Evolutionary conservation across 192 early-diverging fungal genomes (phyloP), one percentile per base, ranked within the genome.

Genomic region (Thoreauomyces humboldtii): DNA sequence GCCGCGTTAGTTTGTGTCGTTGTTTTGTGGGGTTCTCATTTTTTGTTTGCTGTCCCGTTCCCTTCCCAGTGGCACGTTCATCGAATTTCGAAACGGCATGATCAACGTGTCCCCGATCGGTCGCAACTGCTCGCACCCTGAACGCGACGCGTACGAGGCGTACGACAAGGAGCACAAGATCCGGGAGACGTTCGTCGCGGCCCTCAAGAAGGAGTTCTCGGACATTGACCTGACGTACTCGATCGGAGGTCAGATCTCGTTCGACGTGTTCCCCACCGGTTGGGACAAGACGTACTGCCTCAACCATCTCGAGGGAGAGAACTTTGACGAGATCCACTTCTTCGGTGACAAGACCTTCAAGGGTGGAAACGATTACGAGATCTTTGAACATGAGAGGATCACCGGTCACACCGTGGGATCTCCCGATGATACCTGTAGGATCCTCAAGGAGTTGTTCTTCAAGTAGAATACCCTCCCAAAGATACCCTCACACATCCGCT

Each of bases 201-300:
- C 81, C 0, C 73, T 99, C 15, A 85, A 89, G 75, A 71, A 79
- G 29, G 83, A 91, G 64, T 99, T 99, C 77, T 73, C 90, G 2
- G 86, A 98, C 68, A 86, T 85, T 61, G 83, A 74, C 14, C 74
- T 99, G 71, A 96, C 92, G 34, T 99, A 87, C 81, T 99, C 96
- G 15, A 99, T 99, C 63, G 91, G 91, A 46, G 95, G 96, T 7
- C 95, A 99, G 78, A 99, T 99, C 73, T 98, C 95, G 7, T 96
- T 99, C 61, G 96, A 99, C 73, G 93, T 99, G 11, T 96, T 99
- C 84, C 96, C 96, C 44, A 86, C 85, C 52, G 96, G 96, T 36
- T 99, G 96, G 96, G 96, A 99, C 77, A 99, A 99, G 74, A 98
- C 95, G 29, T 99, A 92, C 79, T 98, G 96, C 76, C 83, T 99